These are phyloP conservation scores for Daldinia eschscholtzii DNA, from an alignment of 2,329 filamentous ascomycete species.

Conservation along the genomic window DNA sequence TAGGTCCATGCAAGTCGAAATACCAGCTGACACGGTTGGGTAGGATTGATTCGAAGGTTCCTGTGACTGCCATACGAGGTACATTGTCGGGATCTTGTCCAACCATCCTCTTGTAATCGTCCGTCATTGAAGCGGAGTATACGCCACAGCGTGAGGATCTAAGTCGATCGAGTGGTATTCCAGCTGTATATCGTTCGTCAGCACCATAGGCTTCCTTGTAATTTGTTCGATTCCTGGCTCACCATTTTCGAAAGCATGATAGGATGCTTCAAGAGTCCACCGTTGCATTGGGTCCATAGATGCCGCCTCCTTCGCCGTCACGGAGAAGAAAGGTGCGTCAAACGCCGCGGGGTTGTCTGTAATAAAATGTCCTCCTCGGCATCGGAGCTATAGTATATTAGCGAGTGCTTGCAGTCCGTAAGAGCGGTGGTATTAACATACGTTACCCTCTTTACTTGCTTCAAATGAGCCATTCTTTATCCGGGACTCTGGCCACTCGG, in stretches of 20 bases:
- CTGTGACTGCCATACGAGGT: constrained; percentile 53
- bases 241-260: constrained; percentile 56
- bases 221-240: constrained; percentile 9
- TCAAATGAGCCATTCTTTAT: constrained; percentile 49
- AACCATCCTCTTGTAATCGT: constrained; percentile 54
- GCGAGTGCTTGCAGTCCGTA: constrained; percentile 24
- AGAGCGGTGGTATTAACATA: constrained; percentile 6
- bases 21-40: constrained; percentile 59
- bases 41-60: constrained; percentile 51
- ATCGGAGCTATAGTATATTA: constrained; percentile 45
- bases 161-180: constrained; percentile 50
- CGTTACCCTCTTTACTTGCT: constrained; percentile 30
- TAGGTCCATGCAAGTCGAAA: constrained; percentile 56
- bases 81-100: constrained; percentile 54
- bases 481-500: constrained; percentile 52
- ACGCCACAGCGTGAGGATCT: constrained; percentile 52
- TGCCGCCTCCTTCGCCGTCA: constrained; percentile 53
- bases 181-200: constrained; percentile 47
- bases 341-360: constrained; percentile 53
- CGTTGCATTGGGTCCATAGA: constrained; percentile 57
- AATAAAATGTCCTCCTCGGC: constrained; percentile 52
- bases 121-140: constrained; percentile 55
- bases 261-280: constrained; percentile 53
- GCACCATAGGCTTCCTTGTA: not conserved
- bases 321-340: constrained; percentile 57